These are phyloP conservation scores for Gossypium armourianum DNA, from an alignment of 441 rosid species.

Conservation along the genomic window DNA sequence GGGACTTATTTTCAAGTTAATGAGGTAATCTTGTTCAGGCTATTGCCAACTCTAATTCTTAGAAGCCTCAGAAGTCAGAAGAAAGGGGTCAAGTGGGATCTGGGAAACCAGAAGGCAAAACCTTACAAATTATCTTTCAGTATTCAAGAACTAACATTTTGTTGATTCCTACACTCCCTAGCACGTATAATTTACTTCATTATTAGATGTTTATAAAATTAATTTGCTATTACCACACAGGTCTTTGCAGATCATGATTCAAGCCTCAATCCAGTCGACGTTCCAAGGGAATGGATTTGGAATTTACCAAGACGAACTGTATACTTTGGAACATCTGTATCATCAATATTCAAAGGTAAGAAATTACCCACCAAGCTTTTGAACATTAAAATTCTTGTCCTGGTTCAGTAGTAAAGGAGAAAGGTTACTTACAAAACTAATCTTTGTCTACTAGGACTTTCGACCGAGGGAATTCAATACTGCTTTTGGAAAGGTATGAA, in stretches of 20 bases:
- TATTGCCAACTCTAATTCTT: slow-evolving; percentile 3
- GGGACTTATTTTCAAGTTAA: slow-evolving; percentile 95
- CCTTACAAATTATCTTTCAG: slow-evolving; percentile 3
- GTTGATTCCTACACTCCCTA: background rate
- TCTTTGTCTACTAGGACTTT: slow-evolving; percentile 43
- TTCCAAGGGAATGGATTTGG: slow-evolving; percentile 79
- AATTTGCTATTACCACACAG: slow-evolving; percentile 36
- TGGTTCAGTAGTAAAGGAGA: slow-evolving; percentile 10
- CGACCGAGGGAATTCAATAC: slow-evolving; percentile 63
- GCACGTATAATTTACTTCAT: background rate
- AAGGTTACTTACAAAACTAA: slow-evolving; percentile 11
- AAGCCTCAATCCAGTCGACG: slow-evolving; percentile 64
- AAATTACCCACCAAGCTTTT: background rate
- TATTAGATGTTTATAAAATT: slow-evolving; percentile 11
- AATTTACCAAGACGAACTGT: slow-evolving; percentile 67
- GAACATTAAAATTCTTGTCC: background rate
- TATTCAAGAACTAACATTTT: background rate
- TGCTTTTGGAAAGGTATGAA: slow-evolving; percentile 93
- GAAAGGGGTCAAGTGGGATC: background rate
- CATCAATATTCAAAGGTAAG: slow-evolving; percentile 83
- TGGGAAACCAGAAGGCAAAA: background rate
- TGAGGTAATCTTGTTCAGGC: slow-evolving; percentile 40
- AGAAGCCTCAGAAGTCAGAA: background rate
- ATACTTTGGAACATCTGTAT: slow-evolving; percentile 83
- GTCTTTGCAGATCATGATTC: slow-evolving; percentile 84